Evolutionary conservation across 306 rosid species (phyloP), one percentile per base, ranked within the genome.

Genomic region (Quercus agrifolia): DNA sequence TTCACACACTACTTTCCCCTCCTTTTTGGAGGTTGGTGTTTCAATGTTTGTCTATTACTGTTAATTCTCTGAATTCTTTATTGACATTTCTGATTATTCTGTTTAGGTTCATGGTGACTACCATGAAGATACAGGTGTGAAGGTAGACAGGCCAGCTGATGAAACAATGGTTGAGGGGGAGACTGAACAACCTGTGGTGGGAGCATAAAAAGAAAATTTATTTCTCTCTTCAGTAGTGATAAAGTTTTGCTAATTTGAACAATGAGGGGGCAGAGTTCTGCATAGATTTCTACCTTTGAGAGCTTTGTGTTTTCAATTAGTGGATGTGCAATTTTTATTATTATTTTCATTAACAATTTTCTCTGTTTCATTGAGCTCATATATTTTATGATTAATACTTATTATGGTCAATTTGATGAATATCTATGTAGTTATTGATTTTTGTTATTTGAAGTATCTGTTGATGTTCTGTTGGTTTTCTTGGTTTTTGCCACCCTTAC

Each of bases 71-170:
- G 54, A 49, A 49, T 49, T 49, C 66, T 3, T 10, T n/a, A 9
- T 21, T 57, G 63, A 3, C 12, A 11, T n/a, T 49, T 49, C 54
- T 74, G 44, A 31, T 18, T 78, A 25, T 19, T 77, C 3, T 28
- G 5, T 80, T 72, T 78, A 94, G 98, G 98, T 94, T 56, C 97
- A 94, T 18, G 98, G 97, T 2, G 97, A 92, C 71, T 86, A 85
- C 74, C 77, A 86, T 0, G 97, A 92, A 76, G 97, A 94, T 9
- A 78, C 91, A 44, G 97, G 98, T 10, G 77, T 83, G 2, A 94
- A 91, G 91, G 91, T 94, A 38, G 98, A 94, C 17, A 87, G 98
- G 79, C 89, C 98, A 6, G 92, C 89, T 0, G 97, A 94, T 1
- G 98, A 92, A 71, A 55, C 88, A 10, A 49, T 82, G 25, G 81